Evolutionary conservation across 371 early-diverging fungal genomes (phyloP).

Genomic region (Rhizomucor pusillus): DNA sequence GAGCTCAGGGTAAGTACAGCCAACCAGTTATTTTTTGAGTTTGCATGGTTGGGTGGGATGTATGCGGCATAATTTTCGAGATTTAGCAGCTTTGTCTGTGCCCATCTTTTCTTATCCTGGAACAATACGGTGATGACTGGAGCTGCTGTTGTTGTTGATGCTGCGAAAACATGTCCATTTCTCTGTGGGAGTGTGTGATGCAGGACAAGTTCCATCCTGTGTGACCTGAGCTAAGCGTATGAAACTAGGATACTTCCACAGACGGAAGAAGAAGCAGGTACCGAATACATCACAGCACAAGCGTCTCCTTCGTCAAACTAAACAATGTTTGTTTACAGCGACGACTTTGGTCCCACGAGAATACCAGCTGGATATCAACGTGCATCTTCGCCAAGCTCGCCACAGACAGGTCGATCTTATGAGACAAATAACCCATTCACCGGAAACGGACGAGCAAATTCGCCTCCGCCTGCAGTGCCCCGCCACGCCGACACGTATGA

Average conservation of each 20-base stretch:
- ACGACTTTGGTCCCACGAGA: constrained; percentile 30
- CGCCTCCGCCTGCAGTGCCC: constrained; percentile 11
- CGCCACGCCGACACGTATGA: constrained; percentile 11
- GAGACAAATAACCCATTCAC: constrained; percentile 5
- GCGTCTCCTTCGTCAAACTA: too few species aligned
- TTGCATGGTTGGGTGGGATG: too few species aligned
- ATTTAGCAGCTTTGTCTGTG: too few species aligned
- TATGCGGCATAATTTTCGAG: neutral
- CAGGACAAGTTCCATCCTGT: neutral
- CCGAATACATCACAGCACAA: neutral
- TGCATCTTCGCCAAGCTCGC: neutral
- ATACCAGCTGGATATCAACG: constrained; percentile 22
- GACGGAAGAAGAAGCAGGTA: constrained; percentile 16
- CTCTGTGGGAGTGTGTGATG: too few species aligned
- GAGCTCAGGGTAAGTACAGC: constrained; percentile 19
- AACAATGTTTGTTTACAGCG: constrained; percentile 7
- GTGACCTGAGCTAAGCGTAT: constrained; percentile 4
- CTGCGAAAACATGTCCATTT: too few species aligned
- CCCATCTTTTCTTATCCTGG: too few species aligned
- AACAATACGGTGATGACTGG: too few species aligned
- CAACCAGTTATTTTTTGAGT: neutral
- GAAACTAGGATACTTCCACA: constrained; percentile 7
- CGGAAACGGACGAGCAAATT: constrained; percentile 5
- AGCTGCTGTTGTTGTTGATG: too few species aligned
- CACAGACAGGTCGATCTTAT: neutral